Evolutionary conservation across 495 filamentous ascomycete genomes (phyloP).

Genomic region (Penicillium crystallinum): DNA sequence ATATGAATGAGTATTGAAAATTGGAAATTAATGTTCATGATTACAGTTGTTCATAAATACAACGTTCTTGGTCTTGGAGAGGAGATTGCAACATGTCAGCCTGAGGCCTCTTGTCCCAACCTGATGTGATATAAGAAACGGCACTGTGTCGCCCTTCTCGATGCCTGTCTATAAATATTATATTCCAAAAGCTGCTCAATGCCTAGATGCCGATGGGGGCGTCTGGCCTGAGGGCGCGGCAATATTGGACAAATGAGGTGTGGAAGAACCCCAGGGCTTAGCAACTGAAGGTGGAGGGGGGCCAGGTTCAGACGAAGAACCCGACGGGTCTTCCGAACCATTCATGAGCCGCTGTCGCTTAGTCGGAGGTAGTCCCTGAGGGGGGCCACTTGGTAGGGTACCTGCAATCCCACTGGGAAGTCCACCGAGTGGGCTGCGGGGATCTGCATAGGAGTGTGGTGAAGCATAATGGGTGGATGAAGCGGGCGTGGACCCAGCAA

Average conservation of each 20-base stretch:
- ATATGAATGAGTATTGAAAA: no score
- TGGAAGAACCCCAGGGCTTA: slow-evolving; percentile 17
- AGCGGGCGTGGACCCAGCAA: slow-evolving; percentile 23
- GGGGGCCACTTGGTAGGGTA: neutral
- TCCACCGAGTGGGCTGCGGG: slow-evolving; percentile 21
- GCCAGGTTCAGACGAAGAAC: slow-evolving; percentile 10
- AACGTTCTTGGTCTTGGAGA: neutral
- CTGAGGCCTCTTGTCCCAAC: neutral
- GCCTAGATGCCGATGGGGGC: slow-evolving; percentile 18
- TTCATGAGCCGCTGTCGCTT: slow-evolving; percentile 45
- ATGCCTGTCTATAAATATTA: neutral
- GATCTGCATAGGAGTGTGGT: slow-evolving; percentile 30
- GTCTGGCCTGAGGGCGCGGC: slow-evolving; percentile 23
- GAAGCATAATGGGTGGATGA: slow-evolving; percentile 31
- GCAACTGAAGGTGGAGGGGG: slow-evolving; percentile 4
- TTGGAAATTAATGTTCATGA: neutral
- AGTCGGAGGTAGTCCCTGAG: slow-evolving; percentile 19
- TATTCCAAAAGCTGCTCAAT: neutral
- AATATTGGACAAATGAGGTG: slow-evolving; percentile 23
- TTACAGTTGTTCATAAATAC: neutral
- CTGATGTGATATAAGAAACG: no score
- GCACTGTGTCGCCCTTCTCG: neutral
- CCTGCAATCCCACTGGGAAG: neutral
- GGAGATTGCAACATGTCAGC: neutral
- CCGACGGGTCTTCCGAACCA: slow-evolving; percentile 24